Conservation (phyloP, 331 rosid species). For the Prunus yedoensis region DNA sequence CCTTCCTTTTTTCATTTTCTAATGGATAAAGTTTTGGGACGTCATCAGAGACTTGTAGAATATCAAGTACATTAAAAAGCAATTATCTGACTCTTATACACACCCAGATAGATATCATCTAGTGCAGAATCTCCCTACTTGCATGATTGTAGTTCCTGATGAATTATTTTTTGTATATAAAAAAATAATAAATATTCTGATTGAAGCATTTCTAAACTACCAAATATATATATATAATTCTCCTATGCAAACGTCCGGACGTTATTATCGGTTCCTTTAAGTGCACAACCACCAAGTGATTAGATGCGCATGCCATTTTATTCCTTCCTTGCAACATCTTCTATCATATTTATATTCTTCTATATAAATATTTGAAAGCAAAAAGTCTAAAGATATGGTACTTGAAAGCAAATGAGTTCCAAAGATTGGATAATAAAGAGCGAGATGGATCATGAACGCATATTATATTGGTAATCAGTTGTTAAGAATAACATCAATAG, state of each 20-base stretch:
- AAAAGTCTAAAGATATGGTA: background rate
- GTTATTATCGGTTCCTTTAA: too few relatives aligned
- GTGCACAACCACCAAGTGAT: constrained; percentile 11
- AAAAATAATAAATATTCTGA: background rate
- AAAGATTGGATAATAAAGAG: background rate
- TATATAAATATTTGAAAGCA: too few relatives aligned
- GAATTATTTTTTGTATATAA: background rate
- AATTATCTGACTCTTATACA: background rate
- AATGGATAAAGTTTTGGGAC: background rate
- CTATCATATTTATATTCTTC: too few relatives aligned
- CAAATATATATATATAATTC: background rate
- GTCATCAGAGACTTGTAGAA: background rate
- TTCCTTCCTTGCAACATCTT: background rate
- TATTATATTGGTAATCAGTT: background rate
- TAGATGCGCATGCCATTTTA: constrained; percentile 9
- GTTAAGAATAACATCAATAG: background rate
- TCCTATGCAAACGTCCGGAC: too few relatives aligned
- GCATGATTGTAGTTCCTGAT: constrained; percentile 2
- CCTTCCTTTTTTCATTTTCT: background rate
- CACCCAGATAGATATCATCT: background rate
- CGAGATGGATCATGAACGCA: too few relatives aligned
- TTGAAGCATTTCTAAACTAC: background rate
- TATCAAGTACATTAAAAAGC: background rate
- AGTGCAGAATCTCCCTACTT: constrained; percentile 9
- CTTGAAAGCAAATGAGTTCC: background rate